Evolutionary conservation across 2,329 filamentous ascomycete genomes (phyloP).

Genomic region (Blastomyces gilchristii): DNA sequence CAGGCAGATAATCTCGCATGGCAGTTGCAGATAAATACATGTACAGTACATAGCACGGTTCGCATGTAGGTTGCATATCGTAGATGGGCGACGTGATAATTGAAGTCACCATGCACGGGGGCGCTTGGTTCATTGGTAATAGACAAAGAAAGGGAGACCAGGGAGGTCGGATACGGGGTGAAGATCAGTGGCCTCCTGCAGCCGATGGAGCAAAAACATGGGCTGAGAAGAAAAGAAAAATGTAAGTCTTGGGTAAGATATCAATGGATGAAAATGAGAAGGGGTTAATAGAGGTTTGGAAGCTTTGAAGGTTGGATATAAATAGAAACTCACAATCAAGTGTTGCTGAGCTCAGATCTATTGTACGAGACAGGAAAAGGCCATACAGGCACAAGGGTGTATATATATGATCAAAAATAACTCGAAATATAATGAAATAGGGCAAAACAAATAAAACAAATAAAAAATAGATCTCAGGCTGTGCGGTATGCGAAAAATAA

Average conservation of each 20-base stretch:
- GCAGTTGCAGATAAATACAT: too few relatives aligned
- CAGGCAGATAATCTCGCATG: too few relatives aligned
- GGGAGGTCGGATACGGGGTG: not conserved
- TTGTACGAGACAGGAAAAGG: not conserved
- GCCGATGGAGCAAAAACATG: not conserved
- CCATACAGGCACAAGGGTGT: not conserved
- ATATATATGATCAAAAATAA: not conserved
- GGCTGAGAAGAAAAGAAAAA: not conserved
- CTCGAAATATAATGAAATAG: too few relatives aligned
- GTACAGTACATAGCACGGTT: too few relatives aligned
- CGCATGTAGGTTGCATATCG: too few relatives aligned
- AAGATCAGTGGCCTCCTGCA: not conserved
- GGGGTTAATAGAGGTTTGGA: not conserved
- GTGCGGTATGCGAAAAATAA: not conserved
- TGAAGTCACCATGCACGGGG: not conserved
- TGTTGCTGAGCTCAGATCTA: not conserved
- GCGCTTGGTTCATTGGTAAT: not conserved
- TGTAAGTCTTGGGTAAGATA: not conserved
- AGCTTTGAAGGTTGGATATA: not conserved
- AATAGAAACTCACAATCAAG: not conserved
- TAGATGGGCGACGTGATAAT: not conserved
- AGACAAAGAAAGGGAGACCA: not conserved
- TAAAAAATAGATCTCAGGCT: not conserved
- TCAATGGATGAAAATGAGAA: not conserved
- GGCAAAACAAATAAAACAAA: too few relatives aligned